phyloP scores from a whole-genome alignment of 495 filamentous ascomycete genomes.

The Aspergillus nanangensis region DNA sequence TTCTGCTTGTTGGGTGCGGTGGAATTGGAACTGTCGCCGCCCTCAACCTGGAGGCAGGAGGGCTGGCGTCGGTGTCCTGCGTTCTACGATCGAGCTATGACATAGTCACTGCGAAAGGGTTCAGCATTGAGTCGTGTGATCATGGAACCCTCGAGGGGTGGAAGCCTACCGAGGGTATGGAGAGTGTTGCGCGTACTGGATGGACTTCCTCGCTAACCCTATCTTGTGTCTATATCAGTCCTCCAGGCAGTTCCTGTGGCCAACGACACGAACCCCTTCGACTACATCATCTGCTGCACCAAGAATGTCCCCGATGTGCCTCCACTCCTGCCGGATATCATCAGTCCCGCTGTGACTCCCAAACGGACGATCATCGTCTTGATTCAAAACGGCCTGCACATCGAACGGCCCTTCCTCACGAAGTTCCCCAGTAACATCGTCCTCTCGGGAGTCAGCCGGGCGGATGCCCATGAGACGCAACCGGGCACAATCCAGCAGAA shows the following conservation, averaged over 20 bases:
- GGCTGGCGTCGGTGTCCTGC: conserved; percentile 35
- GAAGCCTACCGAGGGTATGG: conserved; percentile 16
- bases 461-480: conserved; percentile 40
- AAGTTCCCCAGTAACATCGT: conserved; percentile 48
- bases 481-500: conserved; percentile 42
- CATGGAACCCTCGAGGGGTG: conserved; percentile 22
- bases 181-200: not conserved
- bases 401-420: conserved; percentile 50
- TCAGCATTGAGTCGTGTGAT: conserved; percentile 43
- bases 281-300: conserved; percentile 50
- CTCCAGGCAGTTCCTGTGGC: conserved; percentile 10
- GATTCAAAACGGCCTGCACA: conserved; percentile 61
- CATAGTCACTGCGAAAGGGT: conserved; percentile 40
- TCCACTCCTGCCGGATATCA: conserved; percentile 30
- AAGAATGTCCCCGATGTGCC: conserved; percentile 41
- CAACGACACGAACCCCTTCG: conserved; percentile 15
- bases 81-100: conserved; percentile 56
- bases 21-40: conserved; percentile 48
- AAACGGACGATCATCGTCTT: conserved; percentile 49
- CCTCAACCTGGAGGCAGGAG: conserved; percentile 39
- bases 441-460: conserved; percentile 50
- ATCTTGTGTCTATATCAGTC: not conserved
- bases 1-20: conserved; percentile 46
- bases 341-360: conserved; percentile 46
- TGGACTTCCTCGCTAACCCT: not conserved